Conservation (phyloP, 345 rosid species). For the Lepidium didymum region DNA sequence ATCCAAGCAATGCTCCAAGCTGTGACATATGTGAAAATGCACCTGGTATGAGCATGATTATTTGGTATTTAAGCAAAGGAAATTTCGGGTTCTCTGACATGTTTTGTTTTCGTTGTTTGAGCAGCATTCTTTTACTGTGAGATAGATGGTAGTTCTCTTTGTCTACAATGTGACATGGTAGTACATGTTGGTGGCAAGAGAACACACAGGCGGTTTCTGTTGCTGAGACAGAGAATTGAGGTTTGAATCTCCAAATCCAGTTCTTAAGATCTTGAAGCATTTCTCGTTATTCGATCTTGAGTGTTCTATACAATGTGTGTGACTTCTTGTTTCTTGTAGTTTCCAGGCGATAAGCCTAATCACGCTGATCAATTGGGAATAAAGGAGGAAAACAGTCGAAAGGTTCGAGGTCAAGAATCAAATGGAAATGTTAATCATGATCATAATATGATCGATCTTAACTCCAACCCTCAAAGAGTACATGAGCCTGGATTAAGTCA, state of each 20-base stretch:
- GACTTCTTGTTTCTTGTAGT: conserved; percentile 34
- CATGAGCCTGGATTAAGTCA: conserved; percentile 49
- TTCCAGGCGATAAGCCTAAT: conserved; percentile 60
- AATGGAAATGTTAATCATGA: conserved; percentile 33
- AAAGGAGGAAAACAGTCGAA: conserved; percentile 28
- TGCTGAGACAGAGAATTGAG: conserved; percentile 74
- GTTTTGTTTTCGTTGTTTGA: not conserved
- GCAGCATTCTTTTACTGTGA: conserved; percentile 90
- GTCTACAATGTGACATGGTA: conserved; percentile 76
- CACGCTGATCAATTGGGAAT: conserved; percentile 28
- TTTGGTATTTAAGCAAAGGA: not conserved
- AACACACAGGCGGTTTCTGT: conserved; percentile 58
- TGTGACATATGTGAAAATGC: conserved; percentile 85
- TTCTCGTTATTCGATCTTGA: not conserved
- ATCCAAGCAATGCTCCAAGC: conserved; percentile 56
- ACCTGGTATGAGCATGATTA: conserved; percentile 49
- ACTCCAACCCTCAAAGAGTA: conserved; percentile 52
- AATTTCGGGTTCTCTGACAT: not conserved
- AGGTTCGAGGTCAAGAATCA: conserved; percentile 16
- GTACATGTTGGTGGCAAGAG: conserved; percentile 86
- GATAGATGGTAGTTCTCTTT: conserved; percentile 75
- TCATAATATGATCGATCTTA: conserved; percentile 62
- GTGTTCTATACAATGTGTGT: not conserved
- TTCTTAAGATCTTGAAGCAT: not conserved
- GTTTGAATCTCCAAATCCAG: conserved; percentile 24